phyloP scores from a whole-genome alignment of 2,329 filamentous ascomycete genomes.

The Neofusicoccum parvum region DNA sequence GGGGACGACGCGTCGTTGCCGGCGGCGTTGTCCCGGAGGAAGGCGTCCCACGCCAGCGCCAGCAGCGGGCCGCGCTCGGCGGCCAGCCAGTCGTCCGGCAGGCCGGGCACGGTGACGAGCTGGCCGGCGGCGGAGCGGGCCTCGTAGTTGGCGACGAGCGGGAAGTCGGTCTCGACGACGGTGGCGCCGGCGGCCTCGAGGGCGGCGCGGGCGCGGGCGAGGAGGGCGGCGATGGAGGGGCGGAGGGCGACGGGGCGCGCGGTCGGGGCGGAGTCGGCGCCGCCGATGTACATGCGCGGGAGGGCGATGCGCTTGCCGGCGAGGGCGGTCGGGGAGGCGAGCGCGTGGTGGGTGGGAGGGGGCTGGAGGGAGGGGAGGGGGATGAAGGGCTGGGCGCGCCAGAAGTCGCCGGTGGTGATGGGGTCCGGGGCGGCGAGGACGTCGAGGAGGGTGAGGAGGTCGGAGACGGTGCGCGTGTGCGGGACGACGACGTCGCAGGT shows the following conservation, averaged over 20 bases:
- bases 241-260: slow-evolving; percentile 36
- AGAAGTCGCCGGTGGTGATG: slow-evolving; percentile 51
- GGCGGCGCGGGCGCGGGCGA: slow-evolving; percentile 37
- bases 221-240: slow-evolving; percentile 37
- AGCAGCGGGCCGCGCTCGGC: slow-evolving; percentile 53
- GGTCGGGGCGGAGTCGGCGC: not conserved
- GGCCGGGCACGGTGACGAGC: slow-evolving; percentile 45
- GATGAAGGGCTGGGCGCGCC: slow-evolving; percentile 52
- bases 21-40: slow-evolving; percentile 35
- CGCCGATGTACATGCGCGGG: slow-evolving; percentile 53
- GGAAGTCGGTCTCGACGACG: slow-evolving; percentile 49
- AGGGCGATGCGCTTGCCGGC: slow-evolving; percentile 49
- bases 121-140: slow-evolving; percentile 40
- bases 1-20: slow-evolving; percentile 3
- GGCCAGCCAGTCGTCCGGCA: slow-evolving; percentile 50
- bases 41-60: slow-evolving; percentile 56
- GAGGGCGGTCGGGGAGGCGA: slow-evolving; percentile 36
- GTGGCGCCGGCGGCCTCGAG: slow-evolving; percentile 47
- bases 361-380: slow-evolving; percentile 36
- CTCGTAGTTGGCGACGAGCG: slow-evolving; percentile 50
- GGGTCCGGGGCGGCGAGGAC: slow-evolving; percentile 47
- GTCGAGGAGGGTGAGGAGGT: slow-evolving; percentile 42
- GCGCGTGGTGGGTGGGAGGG: slow-evolving; percentile 34
- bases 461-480: not conserved
- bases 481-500: slow-evolving; percentile 54